Percentiles rank a stretch among this genome's conserved stretches.
Conservation (phyloP, 2,329 filamentous ascomycete genomes). For the Juglanconis oblonga region DNA sequence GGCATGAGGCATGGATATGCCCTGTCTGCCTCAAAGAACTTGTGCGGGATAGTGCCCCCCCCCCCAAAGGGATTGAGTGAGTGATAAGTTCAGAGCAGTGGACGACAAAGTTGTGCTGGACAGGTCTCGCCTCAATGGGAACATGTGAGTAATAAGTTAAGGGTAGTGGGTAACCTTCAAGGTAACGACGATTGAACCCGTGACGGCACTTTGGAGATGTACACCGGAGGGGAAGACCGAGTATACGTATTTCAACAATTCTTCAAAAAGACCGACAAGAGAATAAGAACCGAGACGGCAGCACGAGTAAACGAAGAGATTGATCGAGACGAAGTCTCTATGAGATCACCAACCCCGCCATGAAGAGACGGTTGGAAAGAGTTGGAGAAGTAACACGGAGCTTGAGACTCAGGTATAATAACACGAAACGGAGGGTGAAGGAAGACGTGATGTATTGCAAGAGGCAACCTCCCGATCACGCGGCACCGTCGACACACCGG, state of each 20-base stretch:
- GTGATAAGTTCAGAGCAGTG: neutral
- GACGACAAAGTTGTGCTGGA: too few relatives aligned
- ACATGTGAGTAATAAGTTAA: neutral
- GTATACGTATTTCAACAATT: too few relatives aligned
- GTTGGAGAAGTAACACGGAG: neutral
- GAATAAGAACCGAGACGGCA: neutral
- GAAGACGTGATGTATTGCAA: neutral
- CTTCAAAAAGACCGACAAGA: neutral
- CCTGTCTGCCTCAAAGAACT: slow-evolving; percentile 1
- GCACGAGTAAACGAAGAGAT: neutral
- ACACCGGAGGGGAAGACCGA: neutral
- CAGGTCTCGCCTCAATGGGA: neutral
- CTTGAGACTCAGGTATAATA: neutral
- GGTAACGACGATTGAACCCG: too few relatives aligned
- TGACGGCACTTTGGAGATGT: neutral
- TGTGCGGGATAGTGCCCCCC: neutral
- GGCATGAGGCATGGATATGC: neutral
- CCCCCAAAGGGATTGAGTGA: neutral
- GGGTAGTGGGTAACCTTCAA: too few relatives aligned
- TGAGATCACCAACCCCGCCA: neutral
- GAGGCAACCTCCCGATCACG: neutral
- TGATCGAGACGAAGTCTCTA: neutral
- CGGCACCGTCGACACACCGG: neutral
- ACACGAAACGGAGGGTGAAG: neutral
- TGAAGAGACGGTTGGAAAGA: neutral